Evolutionary conservation across 1,284 basidiomycete genomes (phyloP), one percentile per base, ranked within the genome.

Genomic region (Marasmius oreades): DNA sequence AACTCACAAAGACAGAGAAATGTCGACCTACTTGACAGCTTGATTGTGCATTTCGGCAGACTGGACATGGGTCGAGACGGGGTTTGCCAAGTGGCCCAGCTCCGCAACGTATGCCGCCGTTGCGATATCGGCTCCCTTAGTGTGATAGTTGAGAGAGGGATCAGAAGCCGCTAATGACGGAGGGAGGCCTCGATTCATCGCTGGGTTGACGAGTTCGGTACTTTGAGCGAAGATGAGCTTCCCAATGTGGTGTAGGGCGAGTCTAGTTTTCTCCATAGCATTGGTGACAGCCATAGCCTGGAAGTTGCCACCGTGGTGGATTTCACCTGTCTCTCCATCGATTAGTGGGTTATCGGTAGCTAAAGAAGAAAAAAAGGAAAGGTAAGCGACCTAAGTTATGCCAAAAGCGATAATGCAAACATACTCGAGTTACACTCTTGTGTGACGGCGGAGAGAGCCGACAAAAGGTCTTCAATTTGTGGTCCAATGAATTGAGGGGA

Each of bases 41-140:
- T 93, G 92, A 66, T 93, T 94, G 65, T 92, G 89, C 86, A 92
- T 90, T 71, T 93, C 91, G 0, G 90, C 90, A 3, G 85, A 88
- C 65, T 93, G 90, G 33, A 92, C 84, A 66, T 92, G 90, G 2
- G 92, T 92, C 11, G 88, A 88, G 1, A 95, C 92, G 0, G 93
- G 92, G 67, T 84, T 88, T 2, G 92, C 92, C 20, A 93, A 81
- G 68, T 82, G 86, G 22, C 90, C 92, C 28, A 95, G 79, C 71
- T 95, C 92, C 42, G 85, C 81, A 3, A 86, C 80, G 64, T 93
- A 93, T 0, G 91, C 84, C 1, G 92, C 91, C 14, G 82, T 81
- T 34, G 87, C 90, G 61, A 95, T 94, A 66, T 95, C 93, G 53
- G 93, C 72, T 6, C 92, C 92, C 72, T 95, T 95, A 44, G 77